A percentile compares a stretch with the other conserved stretches of the same genome.
Evolutionary conservation across 768 basidiomycete species (phyloP).

Genomic region (Collybia nuda): DNA sequence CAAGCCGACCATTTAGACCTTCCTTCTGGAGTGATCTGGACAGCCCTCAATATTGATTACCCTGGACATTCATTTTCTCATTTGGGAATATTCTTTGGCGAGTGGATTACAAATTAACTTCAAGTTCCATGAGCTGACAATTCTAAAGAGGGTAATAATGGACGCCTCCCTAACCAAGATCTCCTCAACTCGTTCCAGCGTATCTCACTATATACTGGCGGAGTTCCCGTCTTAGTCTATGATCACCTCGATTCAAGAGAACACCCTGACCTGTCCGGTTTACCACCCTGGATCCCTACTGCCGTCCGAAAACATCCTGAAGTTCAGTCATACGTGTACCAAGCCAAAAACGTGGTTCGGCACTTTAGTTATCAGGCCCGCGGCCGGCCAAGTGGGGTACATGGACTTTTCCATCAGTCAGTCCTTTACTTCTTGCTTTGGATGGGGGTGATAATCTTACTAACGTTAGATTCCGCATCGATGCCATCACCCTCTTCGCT

Average conservation of each 20-base stretch:
- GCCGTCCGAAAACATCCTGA: conserved; percentile 38
- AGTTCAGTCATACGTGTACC: conserved; percentile 52
- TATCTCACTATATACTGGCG: conserved; percentile 71
- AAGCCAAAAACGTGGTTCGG: conserved; percentile 64
- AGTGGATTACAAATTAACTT: conserved; percentile 18
- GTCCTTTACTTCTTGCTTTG: neutral
- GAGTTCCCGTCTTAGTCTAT: conserved; percentile 79
- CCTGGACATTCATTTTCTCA: conserved; percentile 97
- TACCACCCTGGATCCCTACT: conserved; percentile 48
- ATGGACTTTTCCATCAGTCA: conserved; percentile 87
- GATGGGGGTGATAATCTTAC: neutral
- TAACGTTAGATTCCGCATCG: conserved; percentile 80
- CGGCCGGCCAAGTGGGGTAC: conserved; percentile 83
- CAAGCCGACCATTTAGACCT: conserved; percentile 60
- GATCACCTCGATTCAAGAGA: conserved; percentile 64
- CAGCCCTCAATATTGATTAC: conserved; percentile 91
- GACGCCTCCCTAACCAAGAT: conserved; percentile 95
- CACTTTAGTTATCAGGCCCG: conserved; percentile 75
- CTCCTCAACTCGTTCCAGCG: conserved; percentile 78
- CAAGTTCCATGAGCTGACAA: neutral
- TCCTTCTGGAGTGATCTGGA: conserved; percentile 91
- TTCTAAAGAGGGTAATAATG: conserved; percentile 88
- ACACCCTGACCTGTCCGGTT: conserved; percentile 23
- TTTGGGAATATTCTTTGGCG: conserved; percentile 92
- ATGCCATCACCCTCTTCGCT: conserved; percentile 89